Percentiles rank a stretch among this genome's conserved stretches.
phyloP scores from a whole-genome alignment of 257 asterid genomes.

The Thymus mandschuricus region DNA sequence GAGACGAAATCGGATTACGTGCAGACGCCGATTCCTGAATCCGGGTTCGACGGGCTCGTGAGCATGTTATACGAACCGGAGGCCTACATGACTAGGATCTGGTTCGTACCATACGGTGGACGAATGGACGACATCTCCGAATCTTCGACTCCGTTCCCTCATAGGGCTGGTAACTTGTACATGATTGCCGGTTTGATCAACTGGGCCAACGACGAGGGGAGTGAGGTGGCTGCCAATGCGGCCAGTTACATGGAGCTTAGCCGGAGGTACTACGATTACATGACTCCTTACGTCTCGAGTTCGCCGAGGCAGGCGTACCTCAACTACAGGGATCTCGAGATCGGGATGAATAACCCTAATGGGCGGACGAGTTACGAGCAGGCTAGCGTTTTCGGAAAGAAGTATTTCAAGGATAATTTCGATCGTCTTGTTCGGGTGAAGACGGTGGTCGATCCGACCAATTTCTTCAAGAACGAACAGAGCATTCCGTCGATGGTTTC shows the following conservation, averaged over 20 bases:
- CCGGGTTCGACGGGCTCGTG: conserved; percentile 34
- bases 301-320: conserved; percentile 14
- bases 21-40: conserved; percentile 28
- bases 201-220: background rate
- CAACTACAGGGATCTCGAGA: background rate
- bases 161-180: background rate
- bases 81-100: background rate
- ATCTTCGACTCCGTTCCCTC: background rate
- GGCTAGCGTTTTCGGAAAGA: background rate
- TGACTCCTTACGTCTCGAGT: conserved; percentile 36
- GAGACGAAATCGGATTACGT: conserved; percentile 47
- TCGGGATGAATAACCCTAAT: background rate
- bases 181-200: background rate
- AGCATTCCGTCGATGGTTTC: background rate
- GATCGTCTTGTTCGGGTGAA: background rate
- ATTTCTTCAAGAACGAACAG: background rate
- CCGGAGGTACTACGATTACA: conserved; percentile 26
- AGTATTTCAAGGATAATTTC: background rate
- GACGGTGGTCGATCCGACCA: background rate
- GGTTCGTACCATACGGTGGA: background rate
- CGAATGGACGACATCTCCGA: background rate
- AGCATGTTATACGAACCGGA: background rate
- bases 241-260: conserved; percentile 28
- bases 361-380: background rate
- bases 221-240: background rate